Base-by-base conservation (phyloP, 169 alveolate genomes). In the Theileria parva region DNA sequence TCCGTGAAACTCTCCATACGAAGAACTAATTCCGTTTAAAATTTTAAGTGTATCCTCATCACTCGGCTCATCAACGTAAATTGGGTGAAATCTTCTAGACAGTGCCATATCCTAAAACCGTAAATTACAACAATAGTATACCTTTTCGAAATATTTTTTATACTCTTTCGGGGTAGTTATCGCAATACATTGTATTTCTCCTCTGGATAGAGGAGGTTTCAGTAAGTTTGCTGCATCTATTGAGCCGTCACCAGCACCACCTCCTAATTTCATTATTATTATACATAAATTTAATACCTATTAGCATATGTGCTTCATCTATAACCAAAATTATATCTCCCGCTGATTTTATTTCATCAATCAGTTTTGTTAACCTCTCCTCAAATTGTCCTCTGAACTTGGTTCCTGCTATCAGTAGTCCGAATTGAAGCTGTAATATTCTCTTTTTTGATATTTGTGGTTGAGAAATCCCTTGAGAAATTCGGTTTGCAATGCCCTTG, bases 311-410 rank as follows among this genome's bases (percentile, higher is more conserved):
- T 13, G 92, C 93, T 75, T 95, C 98, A 55, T 95, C 98, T 51
- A 95, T 93, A 64, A 95, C 94, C 60, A 95, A 91, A 44, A 95
- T 88, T 39, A 88, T 80, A 12, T 95, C 94, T 48, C 91, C 89
- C 34, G 91, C 88, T 37, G 92, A 85, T 69, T 86, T 92, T 51
- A 94, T 92, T 63, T 92, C 96, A 69, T 83, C 86, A 63, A 95
- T 77, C n/a, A 95, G 91, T 7, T 88, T 89, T 51, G 94, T 92
- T 53, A 95, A 85, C 21, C 96, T 86, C 81, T 93, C 98, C 77
- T 95, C 98, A 77, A 95, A 95, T 65, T 94, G 96, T 6, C 98
- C 98, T 53, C 98, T 74, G 88, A 92, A 95, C 72, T 92, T 91
- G 48, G 97, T 86, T 6, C 97, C 97, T 17, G 97, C 93, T 15